A percentile compares a stretch with the other conserved stretches of the same genome.
Evolutionary conservation across 192 early-diverging fungal species (phyloP).

Genomic region (Pilaira anomala): DNA sequence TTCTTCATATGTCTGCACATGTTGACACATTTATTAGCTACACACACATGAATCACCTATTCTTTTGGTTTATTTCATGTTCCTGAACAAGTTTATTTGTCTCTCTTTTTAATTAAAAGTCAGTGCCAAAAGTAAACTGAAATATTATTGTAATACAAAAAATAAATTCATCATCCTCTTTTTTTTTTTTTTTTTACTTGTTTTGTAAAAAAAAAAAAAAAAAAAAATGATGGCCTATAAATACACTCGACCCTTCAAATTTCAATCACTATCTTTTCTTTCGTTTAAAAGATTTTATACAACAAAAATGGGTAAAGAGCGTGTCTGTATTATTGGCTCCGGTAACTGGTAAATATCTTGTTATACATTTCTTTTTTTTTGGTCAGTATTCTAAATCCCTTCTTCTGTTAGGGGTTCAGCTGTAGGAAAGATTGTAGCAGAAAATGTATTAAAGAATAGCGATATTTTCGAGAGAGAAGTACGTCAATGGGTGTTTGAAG

Average conservation of each 20-base stretch:
- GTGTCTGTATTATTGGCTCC: conserved; percentile 87
- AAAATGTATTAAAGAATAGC: conserved; percentile 66
- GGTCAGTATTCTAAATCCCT: background rate
- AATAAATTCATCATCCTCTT: too few relatives aligned
- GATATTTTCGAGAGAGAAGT: conserved; percentile 71
- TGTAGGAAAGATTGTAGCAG: conserved; percentile 85
- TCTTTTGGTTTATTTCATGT: too few relatives aligned
- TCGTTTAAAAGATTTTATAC: conserved; percentile 5
- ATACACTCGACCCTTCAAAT: background rate
- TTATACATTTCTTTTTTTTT: background rate
- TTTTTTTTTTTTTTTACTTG: too few relatives aligned
- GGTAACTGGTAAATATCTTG: conserved; percentile 79
- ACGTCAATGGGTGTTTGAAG: conserved; percentile 96
- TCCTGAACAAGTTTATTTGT: too few relatives aligned
- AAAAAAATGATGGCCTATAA: background rate
- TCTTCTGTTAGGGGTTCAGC: conserved; percentile 74
- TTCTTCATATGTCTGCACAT: too few relatives aligned
- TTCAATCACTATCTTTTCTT: background rate
- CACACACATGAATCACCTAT: too few relatives aligned
- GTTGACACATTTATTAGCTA: too few relatives aligned
- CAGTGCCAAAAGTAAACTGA: too few relatives aligned
- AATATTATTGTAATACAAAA: too few relatives aligned
- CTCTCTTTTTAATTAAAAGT: too few relatives aligned
- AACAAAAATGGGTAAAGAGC: conserved; percentile 51
- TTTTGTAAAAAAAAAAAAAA: background rate